Evolutionary conservation across 2,329 filamentous ascomycete genomes (phyloP), one percentile per base, ranked within the genome.

Genomic region (Diaporthe velutina): DNA sequence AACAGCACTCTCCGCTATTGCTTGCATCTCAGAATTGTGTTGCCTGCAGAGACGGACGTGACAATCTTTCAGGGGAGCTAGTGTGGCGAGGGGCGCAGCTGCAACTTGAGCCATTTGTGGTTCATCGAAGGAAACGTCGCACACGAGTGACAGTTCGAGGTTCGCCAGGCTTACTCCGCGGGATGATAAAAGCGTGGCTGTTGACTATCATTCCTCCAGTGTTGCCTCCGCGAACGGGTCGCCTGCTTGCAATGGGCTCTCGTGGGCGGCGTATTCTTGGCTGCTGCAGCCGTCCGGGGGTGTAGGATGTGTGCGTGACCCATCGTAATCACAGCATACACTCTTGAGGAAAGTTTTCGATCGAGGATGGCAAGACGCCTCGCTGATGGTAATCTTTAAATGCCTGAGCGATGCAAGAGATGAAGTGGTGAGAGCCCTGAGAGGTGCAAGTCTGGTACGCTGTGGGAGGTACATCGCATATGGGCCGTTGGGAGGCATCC

Each of bases 1-100:
- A 10, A 73, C 72, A 3, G 72, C 30, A 33, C 45, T n/a, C 7
- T 74, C 13, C 15, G 76, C 76, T 13, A 77, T 54, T 48, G 73
- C 38, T 58, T 72, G 71, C n/a, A 76, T 48, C 10, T 48, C 0
- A 8, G 60, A n/a, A 19, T 9, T 64, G 1, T 10, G 28, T 9
- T 48, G 15, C 28, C 40, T 48, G 28, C 25, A 64, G 25, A 64
- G 40, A 3, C 60, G 60, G 40, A 48, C 5, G 19, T 64, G 40
- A 8, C 60, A 48, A 19, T 6, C 60, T 33, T n/a, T 22, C 1
- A 64, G 40, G 7, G 60, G 60, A 3, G 40, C 60, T 9, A 64
- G 40, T 1, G 9, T 48, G 9, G 60, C 40, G 4, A 64, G 60
- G 6, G 60, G 40, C 4, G 40, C n/a, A 5, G 28, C 60, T 33